These are phyloP conservation scores for Artomyces pyxidatus DNA, from an alignment of 768 basidiomycete genomes.

Conservation along the genomic window DNA sequence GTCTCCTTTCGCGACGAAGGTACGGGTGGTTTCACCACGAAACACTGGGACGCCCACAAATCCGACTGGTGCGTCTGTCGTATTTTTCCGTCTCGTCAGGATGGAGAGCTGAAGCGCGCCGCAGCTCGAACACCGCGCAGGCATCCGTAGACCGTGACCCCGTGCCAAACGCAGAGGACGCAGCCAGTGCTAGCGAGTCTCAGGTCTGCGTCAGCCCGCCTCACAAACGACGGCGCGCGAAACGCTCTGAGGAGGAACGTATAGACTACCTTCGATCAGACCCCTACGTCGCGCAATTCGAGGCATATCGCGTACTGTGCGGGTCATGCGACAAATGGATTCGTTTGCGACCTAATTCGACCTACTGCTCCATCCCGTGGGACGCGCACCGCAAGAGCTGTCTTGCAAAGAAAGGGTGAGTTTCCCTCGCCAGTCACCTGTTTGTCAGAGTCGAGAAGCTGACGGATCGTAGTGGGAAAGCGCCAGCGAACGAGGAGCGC, in stretches of 20 bases:
- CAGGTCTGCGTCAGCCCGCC: constrained; percentile 10
- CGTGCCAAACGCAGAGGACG: neutral
- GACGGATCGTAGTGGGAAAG: constrained; percentile 1
- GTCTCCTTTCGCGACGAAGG: constrained; percentile 62
- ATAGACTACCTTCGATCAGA: constrained; percentile 62
- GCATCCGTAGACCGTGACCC: constrained; percentile 3
- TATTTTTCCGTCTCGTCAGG: neutral
- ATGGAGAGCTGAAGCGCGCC: too few relatives aligned
- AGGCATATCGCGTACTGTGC: constrained; percentile 73
- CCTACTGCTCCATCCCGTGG: constrained; percentile 85
- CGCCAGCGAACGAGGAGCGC: constrained; percentile 51
- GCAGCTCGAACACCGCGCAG: constrained; percentile 1
- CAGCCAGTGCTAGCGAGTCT: neutral
- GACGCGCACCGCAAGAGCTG: constrained; percentile 81
- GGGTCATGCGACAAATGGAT: constrained; percentile 83
- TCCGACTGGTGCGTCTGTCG: constrained; percentile 37
- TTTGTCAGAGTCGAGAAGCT: neutral
- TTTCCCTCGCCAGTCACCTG: constrained; percentile 1
- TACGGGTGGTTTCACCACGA: constrained; percentile 54
- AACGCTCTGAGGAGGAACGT: constrained; percentile 70
- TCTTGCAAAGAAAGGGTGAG: constrained; percentile 69
- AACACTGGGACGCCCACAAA: constrained; percentile 63
- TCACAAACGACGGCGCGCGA: constrained; percentile 59
- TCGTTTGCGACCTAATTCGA: constrained; percentile 76
- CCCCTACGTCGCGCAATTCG: constrained; percentile 73